Base-by-base conservation (phyloP, 2,329 filamentous ascomycete species). In the Mycogone perniciosa region DNA sequence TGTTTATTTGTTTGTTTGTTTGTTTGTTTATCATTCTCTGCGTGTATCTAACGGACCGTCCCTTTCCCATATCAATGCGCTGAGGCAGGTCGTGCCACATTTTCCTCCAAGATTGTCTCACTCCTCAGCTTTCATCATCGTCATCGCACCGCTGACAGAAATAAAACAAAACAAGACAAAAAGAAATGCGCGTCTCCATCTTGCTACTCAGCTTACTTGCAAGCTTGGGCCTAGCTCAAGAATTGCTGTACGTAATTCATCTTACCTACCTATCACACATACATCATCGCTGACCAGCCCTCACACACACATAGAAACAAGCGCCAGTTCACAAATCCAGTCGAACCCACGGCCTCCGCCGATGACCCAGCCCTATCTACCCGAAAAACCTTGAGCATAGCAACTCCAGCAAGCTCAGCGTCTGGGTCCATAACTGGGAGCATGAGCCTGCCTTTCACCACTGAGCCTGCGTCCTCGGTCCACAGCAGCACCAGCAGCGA, bases 281-380 rank as follows among this genome's bases (percentile, higher is more conserved):
- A 10, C 26, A 45, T 43, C 30, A 8, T 31, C 20, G 26, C 13
- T 20, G 34, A 26, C 31, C 33, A 6, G 45, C 50, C 26, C 20
- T 20, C 20, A 2, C 20, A 20, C 20, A 20, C 20, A 20, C 20
- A 20, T 20, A 20, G 20, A 20, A 20, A 20, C 20, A 20, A 20
- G 20, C 46, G 46, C 6, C 52, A 44, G 26, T 51, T 56, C 47
- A 55, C 54, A 26, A 51, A 48, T 5, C 53, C 53, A 2, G 38
- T 40, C 45, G 45, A 53, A 37, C 51, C 49, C 5, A 49, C 50
- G 2, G 31, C 29, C 27, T 43, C 44, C 31, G 41, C 50, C 7
- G 20, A 44, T 26, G 44, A 43, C 41, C 42, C 41, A 11, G 52
- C 38, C 39, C 11, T 34, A 37, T 29, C 31, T 9, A 48, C 48